Evolutionary conservation across 768 basidiomycete genomes (phyloP), one percentile per base, ranked within the genome.

Genomic region (Cystobasidium onofrii): DNA sequence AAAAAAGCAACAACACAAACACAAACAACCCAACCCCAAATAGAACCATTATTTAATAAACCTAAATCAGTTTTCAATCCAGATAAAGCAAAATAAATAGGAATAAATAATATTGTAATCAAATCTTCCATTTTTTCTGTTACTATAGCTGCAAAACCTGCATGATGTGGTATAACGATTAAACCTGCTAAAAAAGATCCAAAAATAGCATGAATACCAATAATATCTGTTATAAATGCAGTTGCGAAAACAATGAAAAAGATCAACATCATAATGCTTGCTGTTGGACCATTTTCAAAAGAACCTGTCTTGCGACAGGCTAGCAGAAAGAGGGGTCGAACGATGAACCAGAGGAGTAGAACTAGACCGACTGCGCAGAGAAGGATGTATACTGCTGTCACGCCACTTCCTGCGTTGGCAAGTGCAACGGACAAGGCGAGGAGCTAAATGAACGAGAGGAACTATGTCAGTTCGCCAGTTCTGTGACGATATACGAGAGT

Each of bases 121-220:
- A 93, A 82, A 83, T 95, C 92, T 81, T 96, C 92, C 31, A 93
- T 81, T 80, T 90, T 93, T 77, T 91, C 90, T 0, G 90, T 88
- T 18, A 94, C 79, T 0, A 89, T 85, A 72, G 91, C 89, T 6
- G 87, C 89, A 78, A 87, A 90, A 0, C 90, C 90, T 73, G 89
- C 88, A 43, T 90, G 87, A 74, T 89, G 87, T 4, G 92, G 92
- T 33, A 93, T 86, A 77, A 92, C 20, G 31, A 64, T n/a, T 27
- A 33, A 39, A 31, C 20, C 64, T 41, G 31, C 65, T 33, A 63
- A 31, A 63, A 75, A 65, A 60, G 67, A 73, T 20, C 74, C 77
- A 41, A 78, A 88, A 76, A 89, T 88, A 55, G 87, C 81, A 80
- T 88, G 87, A 39, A 89, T 86, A 36, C 89, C 91, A 74, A 93